Base-by-base conservation (phyloP, 129 eudicot species). In the Lactuca saligna region DNA sequence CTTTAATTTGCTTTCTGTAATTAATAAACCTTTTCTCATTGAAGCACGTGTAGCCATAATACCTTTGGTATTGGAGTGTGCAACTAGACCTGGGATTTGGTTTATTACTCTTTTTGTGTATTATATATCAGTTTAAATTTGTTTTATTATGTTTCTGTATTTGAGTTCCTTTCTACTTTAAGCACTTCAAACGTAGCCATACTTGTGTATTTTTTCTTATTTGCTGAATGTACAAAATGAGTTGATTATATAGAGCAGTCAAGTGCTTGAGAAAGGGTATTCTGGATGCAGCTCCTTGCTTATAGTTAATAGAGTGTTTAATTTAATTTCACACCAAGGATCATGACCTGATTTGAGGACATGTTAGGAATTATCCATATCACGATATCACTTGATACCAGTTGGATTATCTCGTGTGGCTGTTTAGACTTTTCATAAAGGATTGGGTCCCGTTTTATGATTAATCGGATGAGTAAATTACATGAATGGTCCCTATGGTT, bases 271-370 rank as follows among this genome's bases (percentile, higher is more conserved):
- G 56, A 91, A 87, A 75, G 97, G 87, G 82, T 74, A 85, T 66
- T 87, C 97, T 74, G 97, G 97, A 63, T 87, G 95, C 39, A 84
- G 84, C 9, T 81, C 78, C 4, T 81, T 90, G 70, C 92, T 91
- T 69, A 82, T 77, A 51, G 87, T 85, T 81, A 86, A 87, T 63
- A 91, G 85, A 88, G 97, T 90, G 84, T 62, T 57, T 48, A 3
- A 44, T 62, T 57, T 48, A 3, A 44, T 50, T 9, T n/a, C 48
- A 32, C 16, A 37, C 10, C n/a, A 2, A 35, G 38, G 38, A 35
- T 6, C 6, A 35, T 35, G 54, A 57, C 65, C 65, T 55, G 16
- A 17, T 69, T 64, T 78, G n/a, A 8, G 44, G 17, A 50, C 25
- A n/a, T 31, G 20, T 3, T 16, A 31, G 32, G 46, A 7, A 12